These are phyloP conservation scores for Ricinus communis DNA, from an alignment of 345 rosid genomes.

Conservation along the genomic window DNA sequence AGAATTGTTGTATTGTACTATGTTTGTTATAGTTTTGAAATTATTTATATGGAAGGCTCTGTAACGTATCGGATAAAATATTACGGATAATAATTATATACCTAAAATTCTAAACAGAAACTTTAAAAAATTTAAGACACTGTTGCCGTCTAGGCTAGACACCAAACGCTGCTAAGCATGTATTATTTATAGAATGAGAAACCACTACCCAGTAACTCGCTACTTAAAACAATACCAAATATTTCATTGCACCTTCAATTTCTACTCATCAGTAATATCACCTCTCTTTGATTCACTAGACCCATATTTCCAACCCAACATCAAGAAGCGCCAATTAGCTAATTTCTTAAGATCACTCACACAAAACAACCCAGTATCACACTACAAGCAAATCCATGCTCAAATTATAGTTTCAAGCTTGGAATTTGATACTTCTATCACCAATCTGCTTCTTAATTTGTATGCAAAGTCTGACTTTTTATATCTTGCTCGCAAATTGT, in stretches of 20 bases:
- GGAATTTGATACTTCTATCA: constrained; percentile 41
- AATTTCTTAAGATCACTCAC: constrained; percentile 41
- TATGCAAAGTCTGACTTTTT: constrained; percentile 33
- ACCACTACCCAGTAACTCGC: not conserved
- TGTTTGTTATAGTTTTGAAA: too few species aligned
- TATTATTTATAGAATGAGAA: constrained; percentile 11
- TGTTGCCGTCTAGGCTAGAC: too few species aligned
- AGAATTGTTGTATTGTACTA: too few species aligned
- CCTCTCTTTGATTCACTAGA: constrained; percentile 17
- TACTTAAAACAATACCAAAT: not conserved
- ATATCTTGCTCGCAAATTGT: constrained; percentile 41
- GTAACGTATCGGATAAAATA: too few species aligned
- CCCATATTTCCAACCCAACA: constrained; percentile 21
- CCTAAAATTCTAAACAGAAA: too few species aligned
- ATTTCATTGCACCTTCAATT: not conserved
- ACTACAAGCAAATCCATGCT: constrained; percentile 43
- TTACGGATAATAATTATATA: too few species aligned
- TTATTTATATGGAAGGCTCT: too few species aligned
- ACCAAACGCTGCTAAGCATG: not conserved
- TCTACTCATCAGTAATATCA: constrained; percentile 18
- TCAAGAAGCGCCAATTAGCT: constrained; percentile 38
- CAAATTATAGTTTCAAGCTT: constrained; percentile 45
- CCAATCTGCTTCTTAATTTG: constrained; percentile 41
- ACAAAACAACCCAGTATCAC: constrained; percentile 19
- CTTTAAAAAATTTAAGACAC: too few species aligned